phyloP scores from a whole-genome alignment of 345 rosid genomes.

The Triadica sebifera region DNA sequence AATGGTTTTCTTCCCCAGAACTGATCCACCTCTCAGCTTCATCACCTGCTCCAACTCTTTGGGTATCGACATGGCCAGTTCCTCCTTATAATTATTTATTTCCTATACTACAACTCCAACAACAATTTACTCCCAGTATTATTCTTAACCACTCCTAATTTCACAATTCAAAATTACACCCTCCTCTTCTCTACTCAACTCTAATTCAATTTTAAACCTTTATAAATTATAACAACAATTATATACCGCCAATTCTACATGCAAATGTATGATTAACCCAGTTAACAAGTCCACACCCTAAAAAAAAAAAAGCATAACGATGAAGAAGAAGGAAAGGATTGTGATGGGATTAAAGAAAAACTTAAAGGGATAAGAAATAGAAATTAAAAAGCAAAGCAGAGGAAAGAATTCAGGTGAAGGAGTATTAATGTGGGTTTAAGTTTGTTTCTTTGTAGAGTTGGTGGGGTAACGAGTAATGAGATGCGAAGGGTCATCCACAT shows the following conservation, averaged over 20 bases:
- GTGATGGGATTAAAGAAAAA: no score
- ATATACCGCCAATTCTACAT: not conserved
- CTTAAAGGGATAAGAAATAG: not conserved
- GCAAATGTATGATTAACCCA: not conserved
- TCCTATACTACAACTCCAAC: no score
- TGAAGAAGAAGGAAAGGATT: no score
- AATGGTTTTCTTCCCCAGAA: constrained; percentile 92
- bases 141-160: not conserved
- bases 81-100: no score
- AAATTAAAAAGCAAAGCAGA: not conserved
- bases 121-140: not conserved
- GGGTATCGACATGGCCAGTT: constrained; percentile 57
- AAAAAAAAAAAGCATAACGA: no score
- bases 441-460: not conserved
- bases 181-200: not conserved
- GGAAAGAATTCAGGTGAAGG: constrained; percentile 9
- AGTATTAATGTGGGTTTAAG: not conserved
- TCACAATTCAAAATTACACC: not conserved
- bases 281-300: not conserved
- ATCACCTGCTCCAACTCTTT: constrained; percentile 90
- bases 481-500: not conserved
- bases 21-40: constrained; percentile 93
- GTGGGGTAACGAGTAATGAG: not conserved
- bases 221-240: no score
- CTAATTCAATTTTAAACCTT: not conserved